Evolutionary conservation across 169 alveolate species (phyloP).

Genomic region (Eimeria sp.): DNA sequence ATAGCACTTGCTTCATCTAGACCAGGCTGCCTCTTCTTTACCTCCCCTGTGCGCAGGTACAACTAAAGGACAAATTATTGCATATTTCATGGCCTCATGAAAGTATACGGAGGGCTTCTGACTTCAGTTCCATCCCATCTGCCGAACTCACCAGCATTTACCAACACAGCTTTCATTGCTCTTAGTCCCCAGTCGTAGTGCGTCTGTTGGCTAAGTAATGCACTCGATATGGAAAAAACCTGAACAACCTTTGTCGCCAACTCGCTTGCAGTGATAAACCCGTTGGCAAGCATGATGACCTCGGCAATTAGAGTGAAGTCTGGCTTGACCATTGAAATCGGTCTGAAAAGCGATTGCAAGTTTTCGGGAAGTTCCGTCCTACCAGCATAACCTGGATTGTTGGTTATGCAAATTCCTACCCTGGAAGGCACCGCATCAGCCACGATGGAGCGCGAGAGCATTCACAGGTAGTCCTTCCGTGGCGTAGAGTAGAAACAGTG

Average conservation of each 20-base stretch:
- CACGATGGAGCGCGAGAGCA: conserved; percentile 90
- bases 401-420: conserved; percentile 92
- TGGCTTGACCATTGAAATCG: conserved; percentile 99
- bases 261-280: conserved; percentile 96
- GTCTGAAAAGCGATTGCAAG: conserved; percentile 97
- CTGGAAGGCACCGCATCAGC: conserved; percentile 95
- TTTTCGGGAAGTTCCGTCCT: conserved; percentile 99
- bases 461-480: neutral
- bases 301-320: conserved; percentile 97
- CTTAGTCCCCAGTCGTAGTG: conserved; percentile 99
- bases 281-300: conserved; percentile 96
- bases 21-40: conserved; percentile 89
- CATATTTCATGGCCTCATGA: neutral
- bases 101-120: neutral
- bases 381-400: conserved; percentile 98
- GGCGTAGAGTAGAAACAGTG: neutral
- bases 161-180: conserved; percentile 97
- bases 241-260: conserved; percentile 96
- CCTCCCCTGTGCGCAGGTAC: conserved; percentile 10
- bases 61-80: neutral
- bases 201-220: conserved; percentile 95
- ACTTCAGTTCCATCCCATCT: neutral
- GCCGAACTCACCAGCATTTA: conserved; percentile 97
- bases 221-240: conserved; percentile 92
- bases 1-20: conserved; percentile 91